These are phyloP conservation scores for Colletotrichum tanaceti DNA, from an alignment of 2,329 filamentous ascomycete genomes.

Conservation along the genomic window DNA sequence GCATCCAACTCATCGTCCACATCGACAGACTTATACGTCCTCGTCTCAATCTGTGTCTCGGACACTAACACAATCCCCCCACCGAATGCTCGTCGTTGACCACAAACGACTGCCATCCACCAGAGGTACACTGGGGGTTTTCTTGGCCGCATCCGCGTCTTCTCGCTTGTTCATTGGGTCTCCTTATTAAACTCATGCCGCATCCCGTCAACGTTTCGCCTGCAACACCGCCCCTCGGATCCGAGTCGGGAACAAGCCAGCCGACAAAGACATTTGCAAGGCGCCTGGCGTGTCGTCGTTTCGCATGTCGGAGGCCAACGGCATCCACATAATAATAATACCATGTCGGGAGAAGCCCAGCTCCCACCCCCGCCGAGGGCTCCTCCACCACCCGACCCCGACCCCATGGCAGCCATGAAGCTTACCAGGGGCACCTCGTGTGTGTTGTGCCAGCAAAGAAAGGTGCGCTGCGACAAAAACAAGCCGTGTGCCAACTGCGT, in stretches of 20 bases:
- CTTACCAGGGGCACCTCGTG: constrained; percentile 73
- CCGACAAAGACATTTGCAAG: constrained; percentile 33
- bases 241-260: constrained; percentile 29
- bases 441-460: constrained; percentile 79
- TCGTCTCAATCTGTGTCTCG: constrained; percentile 26
- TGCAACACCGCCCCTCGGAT: constrained; percentile 37
- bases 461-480: constrained; percentile 79
- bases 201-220: constrained; percentile 33
- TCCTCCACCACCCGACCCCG: constrained; percentile 46
- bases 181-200: constrained; percentile 29
- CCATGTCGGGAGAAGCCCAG: constrained; percentile 42
- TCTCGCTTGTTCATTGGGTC: constrained; percentile 29
- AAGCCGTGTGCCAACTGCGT: constrained; percentile 78
- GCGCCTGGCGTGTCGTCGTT: constrained; percentile 15
- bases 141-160: constrained; percentile 2
- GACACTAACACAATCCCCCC: constrained; percentile 12
- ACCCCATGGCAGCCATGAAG: constrained; percentile 60
- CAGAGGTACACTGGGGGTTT: constrained; percentile 4
- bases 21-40: constrained; percentile 1
- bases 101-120: neutral
- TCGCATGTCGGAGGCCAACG: constrained; percentile 5
- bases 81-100: neutral
- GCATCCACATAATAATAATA: constrained; percentile 39
- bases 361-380: constrained; percentile 40
- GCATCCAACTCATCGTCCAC: neutral